Evolutionary conservation across 192 early-diverging fungal genomes (phyloP).

Genomic region (Backusella liffmaniae): DNA sequence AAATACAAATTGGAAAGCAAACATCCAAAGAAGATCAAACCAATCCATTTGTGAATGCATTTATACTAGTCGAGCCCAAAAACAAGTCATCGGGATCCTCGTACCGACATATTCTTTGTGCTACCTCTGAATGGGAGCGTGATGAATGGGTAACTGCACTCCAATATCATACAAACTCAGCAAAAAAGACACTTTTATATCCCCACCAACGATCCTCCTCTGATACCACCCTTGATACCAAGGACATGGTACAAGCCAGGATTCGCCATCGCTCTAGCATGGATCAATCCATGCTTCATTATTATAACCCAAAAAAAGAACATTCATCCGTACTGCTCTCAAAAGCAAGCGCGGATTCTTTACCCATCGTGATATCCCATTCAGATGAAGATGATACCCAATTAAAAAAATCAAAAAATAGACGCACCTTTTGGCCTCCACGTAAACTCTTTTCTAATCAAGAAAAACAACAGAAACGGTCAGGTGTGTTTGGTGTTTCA

Average conservation of each 20-base stretch:
- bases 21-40: conserved; percentile 31
- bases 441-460: conserved; percentile 9
- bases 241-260: background rate
- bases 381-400: background rate
- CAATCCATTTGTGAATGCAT: conserved; percentile 62
- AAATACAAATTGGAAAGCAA: conserved; percentile 67
- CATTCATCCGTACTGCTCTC: background rate
- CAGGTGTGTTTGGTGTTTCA: conserved; percentile 78
- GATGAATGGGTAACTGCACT: conserved; percentile 89
- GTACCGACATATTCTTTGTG: conserved; percentile 80
- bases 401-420: background rate
- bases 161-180: conserved; percentile 14
- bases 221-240: background rate
- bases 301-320: background rate
- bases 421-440: conserved; percentile 6
- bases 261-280: conserved; percentile 5
- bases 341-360: background rate
- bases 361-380: background rate
- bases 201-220: background rate
- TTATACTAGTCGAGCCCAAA: conserved; percentile 76
- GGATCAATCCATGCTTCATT: background rate
- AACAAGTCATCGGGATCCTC: conserved; percentile 62
- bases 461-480: conserved; percentile 46
- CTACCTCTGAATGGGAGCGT: conserved; percentile 83
- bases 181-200: background rate